phyloP scores from a whole-genome alignment of 148 eudicot genomes.

The Fagopyrum tataricum region DNA sequence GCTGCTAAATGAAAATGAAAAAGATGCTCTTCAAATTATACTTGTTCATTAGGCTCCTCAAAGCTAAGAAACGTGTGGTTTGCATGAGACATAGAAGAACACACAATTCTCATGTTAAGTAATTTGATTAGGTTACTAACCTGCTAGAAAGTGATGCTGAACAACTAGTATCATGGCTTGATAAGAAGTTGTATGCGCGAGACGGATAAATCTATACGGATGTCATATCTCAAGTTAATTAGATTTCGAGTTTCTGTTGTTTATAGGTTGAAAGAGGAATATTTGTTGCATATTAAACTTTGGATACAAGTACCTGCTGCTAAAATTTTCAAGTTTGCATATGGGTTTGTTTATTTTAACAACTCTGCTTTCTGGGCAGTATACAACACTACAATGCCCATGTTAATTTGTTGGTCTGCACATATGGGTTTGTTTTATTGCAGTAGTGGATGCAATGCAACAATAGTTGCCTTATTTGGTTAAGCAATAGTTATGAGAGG shows the following conservation, averaged over 20 bases:
- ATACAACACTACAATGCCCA: neutral
- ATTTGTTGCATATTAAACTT: too few relatives aligned
- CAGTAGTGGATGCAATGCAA: too few relatives aligned
- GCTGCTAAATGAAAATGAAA: neutral
- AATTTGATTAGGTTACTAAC: neutral
- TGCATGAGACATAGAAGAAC: neutral
- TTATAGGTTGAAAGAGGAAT: neutral
- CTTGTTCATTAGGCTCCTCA: neutral
- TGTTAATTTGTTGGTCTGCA: neutral
- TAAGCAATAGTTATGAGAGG: too few relatives aligned
- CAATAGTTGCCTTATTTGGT: too few relatives aligned
- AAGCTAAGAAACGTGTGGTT: neutral
- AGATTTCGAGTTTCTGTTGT: neutral
- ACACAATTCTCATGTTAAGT: neutral
- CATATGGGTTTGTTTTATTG: neutral
- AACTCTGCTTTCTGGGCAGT: neutral
- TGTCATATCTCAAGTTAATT: neutral
- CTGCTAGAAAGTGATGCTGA: neutral
- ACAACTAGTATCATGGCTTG: conserved; percentile 1
- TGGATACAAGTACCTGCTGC: neutral
- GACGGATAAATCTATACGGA: neutral
- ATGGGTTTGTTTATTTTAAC: neutral
- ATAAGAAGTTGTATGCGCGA: neutral
- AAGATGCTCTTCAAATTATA: neutral
- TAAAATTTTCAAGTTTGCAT: neutral